A percentile compares a stretch with the other conserved stretches of the same genome.
phyloP scores from a whole-genome alignment of 1,139 yeast genomes.

The Meyerozyma guilliermondii region DNA sequence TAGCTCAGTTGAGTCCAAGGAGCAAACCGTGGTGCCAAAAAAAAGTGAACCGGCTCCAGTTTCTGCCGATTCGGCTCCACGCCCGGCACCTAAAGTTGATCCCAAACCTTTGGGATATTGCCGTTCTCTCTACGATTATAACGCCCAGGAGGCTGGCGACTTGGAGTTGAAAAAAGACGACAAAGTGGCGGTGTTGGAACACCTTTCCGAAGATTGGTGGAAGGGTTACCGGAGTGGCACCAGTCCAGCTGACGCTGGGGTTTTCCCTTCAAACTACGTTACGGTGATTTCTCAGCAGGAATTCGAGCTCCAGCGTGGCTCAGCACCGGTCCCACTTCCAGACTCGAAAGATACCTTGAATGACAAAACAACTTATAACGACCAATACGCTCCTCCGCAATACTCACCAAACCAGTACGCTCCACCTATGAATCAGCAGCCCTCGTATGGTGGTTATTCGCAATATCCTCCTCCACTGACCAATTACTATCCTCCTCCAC shows the following conservation, averaged over 20 bases:
- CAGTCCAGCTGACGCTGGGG: constrained; percentile 53
- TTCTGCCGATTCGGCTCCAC: constrained; percentile 21
- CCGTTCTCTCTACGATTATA: constrained; percentile 71
- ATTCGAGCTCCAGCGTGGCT: constrained; percentile 11
- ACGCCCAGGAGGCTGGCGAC: constrained; percentile 69
- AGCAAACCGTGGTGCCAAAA: constrained; percentile 6
- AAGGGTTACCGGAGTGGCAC: constrained; percentile 53
- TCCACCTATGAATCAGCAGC: constrained; percentile 13
- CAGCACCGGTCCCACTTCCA: not conserved
- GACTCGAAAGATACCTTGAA: not conserved
- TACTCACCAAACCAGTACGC: constrained; percentile 10
- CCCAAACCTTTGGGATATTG: constrained; percentile 35
- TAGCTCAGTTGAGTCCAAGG: not conserved
- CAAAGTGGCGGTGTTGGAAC: constrained; percentile 63
- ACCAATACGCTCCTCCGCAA: constrained; percentile 7
- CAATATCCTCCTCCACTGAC: constrained; percentile 48
- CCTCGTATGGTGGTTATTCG: constrained; percentile 40
- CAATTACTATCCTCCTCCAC: constrained; percentile 34
- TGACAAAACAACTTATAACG: constrained; percentile 18
- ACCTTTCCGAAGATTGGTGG: constrained; percentile 88
- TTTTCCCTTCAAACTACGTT: constrained; percentile 89
- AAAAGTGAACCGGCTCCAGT: constrained; percentile 7
- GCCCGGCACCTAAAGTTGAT: constrained; percentile 8
- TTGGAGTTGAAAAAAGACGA: constrained; percentile 62
- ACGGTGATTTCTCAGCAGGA: constrained; percentile 38